Evolutionary conservation across 495 filamentous ascomycete species (phyloP), one percentile per base, ranked within the genome.

Genomic region (Darksidea phi): DNA sequence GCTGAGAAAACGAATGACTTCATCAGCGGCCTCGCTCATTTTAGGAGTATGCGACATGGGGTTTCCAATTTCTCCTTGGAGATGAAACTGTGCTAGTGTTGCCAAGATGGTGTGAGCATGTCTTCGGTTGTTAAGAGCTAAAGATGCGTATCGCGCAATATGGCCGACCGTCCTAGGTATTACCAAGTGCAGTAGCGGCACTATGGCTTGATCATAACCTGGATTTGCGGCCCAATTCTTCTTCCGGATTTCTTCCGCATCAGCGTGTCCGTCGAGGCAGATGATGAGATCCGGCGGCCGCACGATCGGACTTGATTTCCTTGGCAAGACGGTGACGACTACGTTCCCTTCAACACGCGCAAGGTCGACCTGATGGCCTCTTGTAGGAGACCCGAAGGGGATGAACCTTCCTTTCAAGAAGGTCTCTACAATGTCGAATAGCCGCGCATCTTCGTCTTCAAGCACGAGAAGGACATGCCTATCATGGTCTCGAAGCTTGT

Each of bases 81-180:
- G n/a, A 15, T 54, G 28, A 6, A 67, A n/a, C 18, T 67, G 64
- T 5, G 48, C 34, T 11, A 60, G 34, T 20, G 48, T 57, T 25
- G 50, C 63, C 11, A 72, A 47, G 7, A 75, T 58, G 7, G 68
- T 64, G 21, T 65, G 66, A 0, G 68, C 38, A 5, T 58, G 54
- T 15, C 65, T 59, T 17, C 37, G 45, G 12, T n/a, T 3, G 42
- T 42, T 15, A 1, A 57, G 17, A 13, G 56, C n/a, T 11, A 28
- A 12, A 13, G 48, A 34, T 10, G 63, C 46, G 45, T 57, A 63
- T 1, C 56, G 49, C 20, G 59, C 28, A 45, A 67, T 57, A 23
- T 67, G 64, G 18, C 54, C 51, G 15, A 62, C 20, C 0, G 59
- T 42, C 20, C 56, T 49, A 6, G 60, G 55, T 34, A 67, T 61